Base-by-base conservation (phyloP, 1,284 basidiomycete genomes). In the Sporisorium reilianum region DNA sequence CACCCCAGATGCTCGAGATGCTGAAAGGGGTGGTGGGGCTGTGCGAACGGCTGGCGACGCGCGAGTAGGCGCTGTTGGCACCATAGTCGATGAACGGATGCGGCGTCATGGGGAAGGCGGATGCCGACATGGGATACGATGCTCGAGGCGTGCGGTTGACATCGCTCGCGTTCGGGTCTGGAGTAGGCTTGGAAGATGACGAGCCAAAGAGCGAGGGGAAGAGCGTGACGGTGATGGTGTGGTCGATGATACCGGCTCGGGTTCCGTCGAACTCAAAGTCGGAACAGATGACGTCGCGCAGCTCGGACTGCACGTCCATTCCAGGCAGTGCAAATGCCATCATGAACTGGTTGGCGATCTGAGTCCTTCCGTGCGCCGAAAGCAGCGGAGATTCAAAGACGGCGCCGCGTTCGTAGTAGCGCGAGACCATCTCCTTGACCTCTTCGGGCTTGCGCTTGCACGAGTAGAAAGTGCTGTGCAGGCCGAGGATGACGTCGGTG, bases 241-340 rank as follows among this genome's bases (percentile, higher is more conserved):
- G 83, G 64, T 85, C 82, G 50, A 85, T 84, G 70, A 85, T 84
- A n/a, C 83, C 83, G 14, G 83, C 82, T 7, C 83, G 71, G 5
- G 82, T 84, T 20, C 83, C 82, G 45, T 85, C 80, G 50, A 84
- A 84, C 53, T 84, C 82, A 60, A 84, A 84, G 55, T 84, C 83
- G 48, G 75, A 79, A 69, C 82, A 84, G 52, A 84, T 84, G 53
- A 84, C 81, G 54, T 84, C 83, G 34, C 81, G 75, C 34, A 84
- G 71, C 65, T 84, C 83, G 18, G 82, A 84, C 38, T 70, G 75
- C 14, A 84, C 81, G 28, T 84, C 81, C 64, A 84, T 70, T 18
- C 81, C 81, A 9, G 83, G 83, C 16, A 83, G 54, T 0, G 83
- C 74, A 49, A 84, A 84, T 0, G 83, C 82, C 72, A 84, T 74